Evolutionary conservation across 345 rosid genomes (phyloP), one percentile per base, ranked within the genome.

Genomic region (Sapria himalayana): DNA sequence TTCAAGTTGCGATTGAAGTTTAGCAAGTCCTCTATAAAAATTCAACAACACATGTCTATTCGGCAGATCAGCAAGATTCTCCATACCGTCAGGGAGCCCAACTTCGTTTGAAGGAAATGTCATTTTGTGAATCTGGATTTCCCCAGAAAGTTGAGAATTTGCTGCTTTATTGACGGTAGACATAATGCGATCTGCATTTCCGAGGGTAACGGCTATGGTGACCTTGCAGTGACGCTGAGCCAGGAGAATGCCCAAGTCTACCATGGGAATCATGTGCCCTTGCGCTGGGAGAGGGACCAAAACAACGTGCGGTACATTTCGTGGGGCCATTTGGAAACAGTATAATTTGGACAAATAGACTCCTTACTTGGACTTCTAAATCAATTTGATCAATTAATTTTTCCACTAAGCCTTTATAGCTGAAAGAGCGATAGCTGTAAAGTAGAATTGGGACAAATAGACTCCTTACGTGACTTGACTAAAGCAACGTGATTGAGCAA

Each of bases 261-360:
- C 59, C 65, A 82, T 49, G 4, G 89, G 92, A 37, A 84, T 76
- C 54, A 70, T 69, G 59, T 79, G 92, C 2, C 95, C 95, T 50
- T 73, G 94, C 2, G 86, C 76, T 81, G 76, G 59, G 25, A 84
- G 66, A 2, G 86, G 95, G 49, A 79, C 43, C 33, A 84, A 36
- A 18, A 79, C 64, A 52, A 79, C 71, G 62, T 82, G 92, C n/a
- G n/a, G n/a, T n/a, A n/a, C n/a, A n/a, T n/a, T n/a, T n/a, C n/a
- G n/a, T n/a, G n/a, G n/a, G n/a, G n/a, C n/a, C n/a, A n/a, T n/a
- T n/a, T n/a, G n/a, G n/a, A n/a, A n/a, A n/a, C n/a, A n/a, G n/a
- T n/a, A n/a, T n/a, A n/a, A n/a, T n/a, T n/a, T n/a, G n/a, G n/a
- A n/a, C n/a, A n/a, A n/a, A n/a, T n/a, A n/a, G n/a, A n/a, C n/a